Conservation (phyloP, 2,329 filamentous ascomycete genomes). For the Exophiala viscosa region DNA sequence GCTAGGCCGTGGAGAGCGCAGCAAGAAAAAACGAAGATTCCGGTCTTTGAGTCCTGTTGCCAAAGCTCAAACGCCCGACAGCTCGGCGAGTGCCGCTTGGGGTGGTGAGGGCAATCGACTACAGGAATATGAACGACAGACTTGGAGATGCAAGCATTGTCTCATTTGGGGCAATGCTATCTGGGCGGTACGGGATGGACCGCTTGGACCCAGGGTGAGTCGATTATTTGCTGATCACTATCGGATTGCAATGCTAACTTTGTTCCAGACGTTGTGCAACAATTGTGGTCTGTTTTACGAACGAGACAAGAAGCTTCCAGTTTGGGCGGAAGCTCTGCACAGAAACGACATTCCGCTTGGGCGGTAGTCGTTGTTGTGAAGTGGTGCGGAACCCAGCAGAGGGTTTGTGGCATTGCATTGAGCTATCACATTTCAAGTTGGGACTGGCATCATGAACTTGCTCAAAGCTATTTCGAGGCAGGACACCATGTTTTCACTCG, state of each 20-base stretch:
- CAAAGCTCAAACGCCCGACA: constrained; percentile 69
- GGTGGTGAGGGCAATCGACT: constrained; percentile 60
- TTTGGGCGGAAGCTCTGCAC: constrained; percentile 71
- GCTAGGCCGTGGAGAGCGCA: constrained; percentile 86
- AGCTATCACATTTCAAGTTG: neutral
- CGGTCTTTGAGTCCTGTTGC: constrained; percentile 78
- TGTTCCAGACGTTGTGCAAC: constrained; percentile 72
- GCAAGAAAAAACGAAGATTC: constrained; percentile 92
- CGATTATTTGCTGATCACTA: neutral
- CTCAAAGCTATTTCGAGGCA: neutral
- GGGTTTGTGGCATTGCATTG: neutral
- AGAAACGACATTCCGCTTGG: constrained; percentile 40
- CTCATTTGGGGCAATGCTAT: constrained; percentile 82
- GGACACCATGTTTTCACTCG: neutral
- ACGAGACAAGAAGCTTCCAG: constrained; percentile 76
- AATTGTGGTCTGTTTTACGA: constrained; percentile 91
- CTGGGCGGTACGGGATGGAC: constrained; percentile 93
- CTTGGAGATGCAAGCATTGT: constrained; percentile 88
- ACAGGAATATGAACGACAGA: constrained; percentile 68
- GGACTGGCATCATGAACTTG: neutral
- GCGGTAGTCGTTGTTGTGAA: constrained; percentile 26
- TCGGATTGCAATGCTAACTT: neutral
- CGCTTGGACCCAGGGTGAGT: constrained; percentile 74
- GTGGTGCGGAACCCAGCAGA: neutral
- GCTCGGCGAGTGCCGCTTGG: constrained; percentile 61